Conservation (phyloP, 345 rosid genomes). For the Ailanthus altissimus region DNA sequence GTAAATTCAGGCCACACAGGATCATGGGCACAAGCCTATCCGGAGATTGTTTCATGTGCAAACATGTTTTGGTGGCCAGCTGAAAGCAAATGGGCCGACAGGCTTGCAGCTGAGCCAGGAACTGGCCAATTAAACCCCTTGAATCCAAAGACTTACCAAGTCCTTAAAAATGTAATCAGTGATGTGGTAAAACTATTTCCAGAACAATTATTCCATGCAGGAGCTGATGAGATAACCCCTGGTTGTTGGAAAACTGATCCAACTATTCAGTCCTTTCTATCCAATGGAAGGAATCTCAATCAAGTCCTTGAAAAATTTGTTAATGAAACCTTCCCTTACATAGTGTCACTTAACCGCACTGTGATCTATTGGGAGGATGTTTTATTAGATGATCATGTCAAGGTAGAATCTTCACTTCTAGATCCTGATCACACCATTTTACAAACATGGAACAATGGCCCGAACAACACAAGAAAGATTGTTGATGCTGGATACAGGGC, state of each 20-base stretch:
- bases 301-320: conserved; percentile 69
- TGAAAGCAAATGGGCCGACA: conserved; percentile 51
- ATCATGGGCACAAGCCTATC: conserved; percentile 76
- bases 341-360: conserved; percentile 66
- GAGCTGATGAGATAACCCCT: conserved; percentile 73
- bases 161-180: conserved; percentile 57
- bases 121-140: conserved; percentile 87
- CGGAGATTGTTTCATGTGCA: conserved; percentile 76
- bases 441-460: conserved; percentile 85
- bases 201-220: conserved; percentile 71
- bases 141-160: conserved; percentile 67
- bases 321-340: conserved; percentile 58
- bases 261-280: conserved; percentile 51
- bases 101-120: conserved; percentile 80
- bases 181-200: conserved; percentile 59
- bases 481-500: conserved; percentile 71
- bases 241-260: conserved; percentile 87
- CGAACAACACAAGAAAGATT: conserved; percentile 62
- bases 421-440: conserved; percentile 65
- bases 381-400: conserved; percentile 49
- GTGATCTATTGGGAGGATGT: conserved; percentile 91
- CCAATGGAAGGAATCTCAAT: conserved; percentile 62
- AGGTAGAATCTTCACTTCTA: conserved; percentile 49
- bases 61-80: conserved; percentile 91
- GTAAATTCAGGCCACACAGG: not conserved